Evolutionary conservation across 2,329 filamentous ascomycete species (phyloP).

Genomic region (Fusarium pininemorale): DNA sequence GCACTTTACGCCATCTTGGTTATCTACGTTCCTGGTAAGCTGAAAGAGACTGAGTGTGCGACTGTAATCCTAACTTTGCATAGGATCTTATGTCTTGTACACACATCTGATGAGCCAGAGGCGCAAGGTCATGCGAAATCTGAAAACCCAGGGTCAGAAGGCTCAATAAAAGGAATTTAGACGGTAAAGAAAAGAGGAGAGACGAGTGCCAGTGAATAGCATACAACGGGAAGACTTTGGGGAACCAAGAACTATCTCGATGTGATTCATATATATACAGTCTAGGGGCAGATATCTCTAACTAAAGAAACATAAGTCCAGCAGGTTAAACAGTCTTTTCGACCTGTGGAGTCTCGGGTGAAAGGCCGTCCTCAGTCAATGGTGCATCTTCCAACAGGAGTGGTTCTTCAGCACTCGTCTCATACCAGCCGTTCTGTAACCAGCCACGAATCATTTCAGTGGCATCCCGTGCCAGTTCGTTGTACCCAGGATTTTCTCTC

Average conservation of each 20-base stretch:
- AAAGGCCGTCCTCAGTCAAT: background rate
- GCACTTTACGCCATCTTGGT: constrained; percentile 72
- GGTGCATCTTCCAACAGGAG: constrained; percentile 34
- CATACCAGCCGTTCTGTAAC: constrained; percentile 73
- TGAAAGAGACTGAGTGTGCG: background rate
- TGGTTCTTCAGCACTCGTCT: constrained; percentile 56
- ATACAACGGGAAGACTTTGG: background rate
- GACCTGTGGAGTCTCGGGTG: background rate
- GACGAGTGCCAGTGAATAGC: background rate
- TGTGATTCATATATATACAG: background rate
- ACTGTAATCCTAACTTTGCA: background rate
- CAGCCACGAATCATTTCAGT: constrained; percentile 72
- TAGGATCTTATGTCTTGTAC: constrained; percentile 83
- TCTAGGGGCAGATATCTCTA: constrained; percentile 1
- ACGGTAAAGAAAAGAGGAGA: background rate
- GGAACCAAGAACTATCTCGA: background rate
- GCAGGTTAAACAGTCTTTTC: background rate
- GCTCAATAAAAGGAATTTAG: constrained; percentile 39
- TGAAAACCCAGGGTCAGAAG: constrained; percentile 59
- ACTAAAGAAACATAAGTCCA: background rate
- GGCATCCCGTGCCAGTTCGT: constrained; percentile 71
- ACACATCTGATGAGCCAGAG: constrained; percentile 96
- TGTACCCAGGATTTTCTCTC: constrained; percentile 77
- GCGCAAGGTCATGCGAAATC: constrained; percentile 76
- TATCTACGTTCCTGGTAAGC: constrained; percentile 82